Conservation (phyloP, 257 asterid species). For the Linderniella brevidens region DNA sequence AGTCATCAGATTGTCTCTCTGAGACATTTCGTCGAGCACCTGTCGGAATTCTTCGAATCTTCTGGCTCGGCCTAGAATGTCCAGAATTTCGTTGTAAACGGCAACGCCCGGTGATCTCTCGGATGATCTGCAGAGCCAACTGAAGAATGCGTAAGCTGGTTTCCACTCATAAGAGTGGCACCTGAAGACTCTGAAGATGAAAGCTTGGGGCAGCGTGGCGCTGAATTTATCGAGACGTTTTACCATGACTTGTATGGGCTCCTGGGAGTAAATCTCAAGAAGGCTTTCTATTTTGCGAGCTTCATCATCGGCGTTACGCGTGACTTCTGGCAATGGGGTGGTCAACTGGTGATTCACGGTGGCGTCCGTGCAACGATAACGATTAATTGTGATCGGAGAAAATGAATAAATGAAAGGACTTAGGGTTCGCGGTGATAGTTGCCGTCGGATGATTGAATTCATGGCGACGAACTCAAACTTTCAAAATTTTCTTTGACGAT, state of each 20-base stretch:
- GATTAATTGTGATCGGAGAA: too few species aligned
- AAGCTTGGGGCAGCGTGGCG: slow-evolving; percentile 26
- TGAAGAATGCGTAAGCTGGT: slow-evolving; percentile 51
- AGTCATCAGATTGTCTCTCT: slow-evolving; percentile 19
- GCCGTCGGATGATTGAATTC: too few species aligned
- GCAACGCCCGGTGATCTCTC: slow-evolving; percentile 17
- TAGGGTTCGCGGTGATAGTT: too few species aligned
- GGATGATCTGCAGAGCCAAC: slow-evolving; percentile 22
- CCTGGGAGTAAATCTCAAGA: slow-evolving; percentile 23
- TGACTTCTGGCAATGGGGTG: too few species aligned
- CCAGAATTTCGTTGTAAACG: slow-evolving; percentile 45
- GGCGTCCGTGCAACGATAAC: too few species aligned
- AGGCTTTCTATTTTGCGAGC: slow-evolving; percentile 40
- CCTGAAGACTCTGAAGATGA: slow-evolving; percentile 48
- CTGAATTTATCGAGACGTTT: slow-evolving; percentile 23
- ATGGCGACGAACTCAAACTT: too few species aligned
- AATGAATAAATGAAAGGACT: too few species aligned
- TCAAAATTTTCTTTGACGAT: too few species aligned
- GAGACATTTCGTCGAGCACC: slow-evolving; percentile 74
- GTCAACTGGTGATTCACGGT: too few species aligned
- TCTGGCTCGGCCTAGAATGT: slow-evolving; percentile 44
- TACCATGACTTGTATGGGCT: slow-evolving; percentile 20
- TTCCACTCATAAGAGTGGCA: slow-evolving; percentile 71
- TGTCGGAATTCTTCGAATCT: slow-evolving; percentile 31
- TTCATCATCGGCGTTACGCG: slow-evolving; percentile 14